Evolutionary conservation across 257 asterid species (phyloP), one percentile per base, ranked within the genome.

Genomic region (Ehretia macrophylla): DNA sequence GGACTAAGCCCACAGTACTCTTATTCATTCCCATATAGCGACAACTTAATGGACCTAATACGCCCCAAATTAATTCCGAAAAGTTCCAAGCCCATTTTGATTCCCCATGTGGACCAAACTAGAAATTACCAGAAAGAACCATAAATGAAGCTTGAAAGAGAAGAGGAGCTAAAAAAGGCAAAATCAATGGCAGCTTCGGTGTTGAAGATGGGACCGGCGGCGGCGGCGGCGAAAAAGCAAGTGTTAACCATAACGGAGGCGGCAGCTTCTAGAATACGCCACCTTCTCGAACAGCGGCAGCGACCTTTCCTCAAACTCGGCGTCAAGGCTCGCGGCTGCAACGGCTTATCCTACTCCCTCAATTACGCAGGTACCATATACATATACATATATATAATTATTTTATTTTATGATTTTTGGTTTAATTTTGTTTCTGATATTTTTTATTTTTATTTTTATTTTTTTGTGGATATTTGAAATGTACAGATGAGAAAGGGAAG

Each of bases 311-410:
- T 92, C 50, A 92, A 92, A 84, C 97, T 92, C 56, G 97, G 99
- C 57, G 97, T 88, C 77, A 88, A 92, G 72, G 77, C 97, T 67
- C 97, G 99, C 45, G 99, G 99, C 57, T 88, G 99, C 82, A 92
- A 92, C 66, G 99, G 99, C 72, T 81, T 92, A 68, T 88, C 99
- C 40, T 92, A 92, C 87, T 88, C 94, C 76, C 99, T 92, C 79
- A 92, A 92, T 74, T 92, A 92, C 20, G 86, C 99, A 55, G 99
- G 98, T 84, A 52, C 56, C 22, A 17, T 23, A 22, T 38, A 1
- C 16, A 16, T 23, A 23, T 8, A n/a, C 19, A 12, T 56, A 17
- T 37, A 14, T 58, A 37, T n/a, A 11, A 16, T 16, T 20, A 4
- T 51, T 8, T 49, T 5, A 49, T 42, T 13, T 27, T 23, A 1